Evolutionary conservation across 2,329 filamentous ascomycete species (phyloP).

Genomic region (Piedraia hortae): DNA sequence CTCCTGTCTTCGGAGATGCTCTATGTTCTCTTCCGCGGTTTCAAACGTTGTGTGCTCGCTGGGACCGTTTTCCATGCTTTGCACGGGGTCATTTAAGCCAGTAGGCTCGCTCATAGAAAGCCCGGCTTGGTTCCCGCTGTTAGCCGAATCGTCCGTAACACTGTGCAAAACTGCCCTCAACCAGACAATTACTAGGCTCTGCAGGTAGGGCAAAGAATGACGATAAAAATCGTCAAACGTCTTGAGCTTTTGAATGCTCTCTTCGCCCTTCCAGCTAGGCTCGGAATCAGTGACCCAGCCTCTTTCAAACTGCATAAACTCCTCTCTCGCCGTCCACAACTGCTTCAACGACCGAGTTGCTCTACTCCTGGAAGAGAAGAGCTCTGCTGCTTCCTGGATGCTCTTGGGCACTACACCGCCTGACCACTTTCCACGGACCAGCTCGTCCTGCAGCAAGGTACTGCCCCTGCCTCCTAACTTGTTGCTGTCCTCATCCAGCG

Average conservation of each 20-base stretch:
- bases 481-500: conserved; percentile 67
- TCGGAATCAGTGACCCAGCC: conserved; percentile 40
- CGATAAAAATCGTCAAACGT: conserved; percentile 61
- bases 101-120: too few relatives aligned
- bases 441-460: conserved; percentile 48
- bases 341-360: conserved; percentile 81
- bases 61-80: conserved; percentile 13
- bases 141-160: conserved; percentile 64
- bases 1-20: conserved; percentile 56
- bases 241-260: conserved; percentile 7
- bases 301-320: conserved; percentile 72
- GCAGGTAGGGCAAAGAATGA: conserved; percentile 54
- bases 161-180: conserved; percentile 70
- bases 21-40: conserved; percentile 38
- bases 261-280: conserved; percentile 10
- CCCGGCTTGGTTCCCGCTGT: too few relatives aligned
- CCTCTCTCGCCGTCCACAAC: conserved; percentile 79
- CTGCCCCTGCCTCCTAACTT: conserved; percentile 70
- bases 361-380: conserved; percentile 71
- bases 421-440: conserved; percentile 70
- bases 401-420: conserved; percentile 85
- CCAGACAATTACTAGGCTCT: conserved; percentile 78
- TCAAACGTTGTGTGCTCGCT: conserved; percentile 7
- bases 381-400: conserved; percentile 75
- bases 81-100: too few relatives aligned